Conservation (phyloP, 305 asterid genomes). For the Fraxinus ornus region DNA sequence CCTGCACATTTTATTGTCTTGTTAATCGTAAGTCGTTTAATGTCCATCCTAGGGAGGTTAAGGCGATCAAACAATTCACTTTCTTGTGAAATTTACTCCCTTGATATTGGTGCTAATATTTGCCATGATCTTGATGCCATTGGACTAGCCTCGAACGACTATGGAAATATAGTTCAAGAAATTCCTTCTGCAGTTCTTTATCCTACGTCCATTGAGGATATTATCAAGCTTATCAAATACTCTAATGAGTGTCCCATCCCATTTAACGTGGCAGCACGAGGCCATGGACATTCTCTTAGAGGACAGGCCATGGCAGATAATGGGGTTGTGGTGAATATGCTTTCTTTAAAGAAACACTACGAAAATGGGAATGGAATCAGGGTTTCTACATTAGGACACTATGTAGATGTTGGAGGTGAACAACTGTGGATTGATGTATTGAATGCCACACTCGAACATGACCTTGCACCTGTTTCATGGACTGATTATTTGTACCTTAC, state of each 20-base stretch:
- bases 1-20: slow-evolving; percentile 4
- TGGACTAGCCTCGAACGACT: slow-evolving; percentile 49
- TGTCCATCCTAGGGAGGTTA: slow-evolving; percentile 19
- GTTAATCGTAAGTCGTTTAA: slow-evolving; percentile 23
- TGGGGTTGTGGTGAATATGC: slow-evolving; percentile 69
- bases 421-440: slow-evolving; percentile 63
- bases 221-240: slow-evolving; percentile 37
- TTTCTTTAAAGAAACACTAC: slow-evolving; percentile 17
- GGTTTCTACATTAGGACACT: slow-evolving; percentile 33
- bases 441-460: slow-evolving; percentile 30
- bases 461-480: slow-evolving; percentile 60
- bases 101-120: slow-evolving; percentile 22
- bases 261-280: slow-evolving; percentile 53
- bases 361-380: slow-evolving; percentile 13
- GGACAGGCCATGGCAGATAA: slow-evolving; percentile 70
- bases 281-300: slow-evolving; percentile 59
- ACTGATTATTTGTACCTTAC: slow-evolving; percentile 60
- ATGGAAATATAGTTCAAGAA: slow-evolving; percentile 50
- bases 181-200: slow-evolving; percentile 48
- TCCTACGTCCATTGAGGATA: slow-evolving; percentile 46
- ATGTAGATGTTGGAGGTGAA: slow-evolving; percentile 67
- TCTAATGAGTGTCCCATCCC: slow-evolving; percentile 31
- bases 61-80: slow-evolving; percentile 22
- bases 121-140: slow-evolving; percentile 30
- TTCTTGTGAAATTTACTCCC: slow-evolving; percentile 18